Percentiles rank a stretch among this genome's conserved stretches.
phyloP scores from a whole-genome alignment of 2,329 filamentous ascomycete genomes.

The Colletotrichum spaethianum region DNA sequence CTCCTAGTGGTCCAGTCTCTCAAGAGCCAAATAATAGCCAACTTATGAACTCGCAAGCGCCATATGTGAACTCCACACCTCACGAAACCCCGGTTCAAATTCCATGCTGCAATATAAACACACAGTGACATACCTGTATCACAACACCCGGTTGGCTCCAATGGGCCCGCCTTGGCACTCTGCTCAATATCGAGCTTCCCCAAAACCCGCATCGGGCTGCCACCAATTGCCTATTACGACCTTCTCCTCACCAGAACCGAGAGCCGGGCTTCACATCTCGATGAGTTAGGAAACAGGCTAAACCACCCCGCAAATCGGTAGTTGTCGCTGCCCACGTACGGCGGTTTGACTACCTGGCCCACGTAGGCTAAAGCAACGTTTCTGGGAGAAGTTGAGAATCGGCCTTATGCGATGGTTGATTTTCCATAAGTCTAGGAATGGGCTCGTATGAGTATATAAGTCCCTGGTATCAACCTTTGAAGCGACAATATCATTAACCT shows the following conservation, averaged over 20 bases:
- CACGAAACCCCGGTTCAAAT: not conserved
- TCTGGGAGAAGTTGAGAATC: not conserved
- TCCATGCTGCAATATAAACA: no score
- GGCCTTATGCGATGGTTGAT: not conserved
- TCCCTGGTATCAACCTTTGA: not conserved
- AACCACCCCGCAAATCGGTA: conserved; percentile 3
- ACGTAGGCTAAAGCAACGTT: not conserved
- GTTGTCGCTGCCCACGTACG: not conserved
- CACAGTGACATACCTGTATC: not conserved
- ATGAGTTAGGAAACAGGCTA: conserved; percentile 1
- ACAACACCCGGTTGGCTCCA: not conserved
- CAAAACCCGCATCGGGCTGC: not conserved
- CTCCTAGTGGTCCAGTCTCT: no score
- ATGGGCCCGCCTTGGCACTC: not conserved
- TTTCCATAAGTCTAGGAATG: not conserved
- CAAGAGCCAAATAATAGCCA: no score
- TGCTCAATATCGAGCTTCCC: not conserved
- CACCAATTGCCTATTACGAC: not conserved
- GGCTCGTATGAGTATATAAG: not conserved
- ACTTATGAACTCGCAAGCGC: no score
- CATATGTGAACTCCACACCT: not conserved
- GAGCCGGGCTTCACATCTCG: not conserved
- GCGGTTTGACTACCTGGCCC: not conserved
- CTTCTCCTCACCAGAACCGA: not conserved
- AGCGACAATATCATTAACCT: not conserved